These are phyloP conservation scores for Flaveria brownii DNA, from an alignment of 129 eudicot species.

Conservation along the genomic window DNA sequence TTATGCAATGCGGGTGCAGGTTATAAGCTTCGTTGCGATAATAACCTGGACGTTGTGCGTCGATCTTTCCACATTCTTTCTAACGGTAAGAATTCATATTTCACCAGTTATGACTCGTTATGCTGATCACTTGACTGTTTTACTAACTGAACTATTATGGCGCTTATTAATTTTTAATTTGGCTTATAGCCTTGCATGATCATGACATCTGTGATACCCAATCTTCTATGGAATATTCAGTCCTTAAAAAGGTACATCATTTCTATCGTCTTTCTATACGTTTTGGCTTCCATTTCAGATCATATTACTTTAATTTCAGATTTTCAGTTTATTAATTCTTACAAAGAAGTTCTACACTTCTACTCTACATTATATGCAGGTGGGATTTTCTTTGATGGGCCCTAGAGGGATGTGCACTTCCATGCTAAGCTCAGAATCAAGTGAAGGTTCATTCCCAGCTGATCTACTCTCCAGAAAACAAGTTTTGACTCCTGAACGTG, in stretches of 20 bases:
- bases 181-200: slow-evolving; percentile 27
- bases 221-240: slow-evolving; percentile 18
- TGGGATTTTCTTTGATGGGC: slow-evolving; percentile 34
- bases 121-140: background rate
- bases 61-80: slow-evolving; percentile 33
- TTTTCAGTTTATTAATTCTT: background rate
- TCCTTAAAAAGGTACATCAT: slow-evolving; percentile 26
- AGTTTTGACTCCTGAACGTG: slow-evolving; percentile 51
- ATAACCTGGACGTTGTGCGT: slow-evolving; percentile 10
- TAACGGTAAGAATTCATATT: slow-evolving; percentile 15
- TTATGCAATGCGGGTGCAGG: slow-evolving; percentile 14
- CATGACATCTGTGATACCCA: slow-evolving; percentile 22
- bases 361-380: slow-evolving; percentile 32
- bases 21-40: slow-evolving; percentile 27
- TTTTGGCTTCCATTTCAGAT: background rate
- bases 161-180: slow-evolving; percentile 8
- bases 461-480: slow-evolving; percentile 54
- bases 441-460: slow-evolving; percentile 65
- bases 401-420: slow-evolving; percentile 53
- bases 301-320: background rate
- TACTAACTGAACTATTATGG: slow-evolving; percentile 1
- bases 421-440: slow-evolving; percentile 54
- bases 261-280: background rate
- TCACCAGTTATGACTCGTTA: background rate
- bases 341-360: background rate